phyloP scores from a whole-genome alignment of 164 flowering plant species.

The Macadamia integrifolia region DNA sequence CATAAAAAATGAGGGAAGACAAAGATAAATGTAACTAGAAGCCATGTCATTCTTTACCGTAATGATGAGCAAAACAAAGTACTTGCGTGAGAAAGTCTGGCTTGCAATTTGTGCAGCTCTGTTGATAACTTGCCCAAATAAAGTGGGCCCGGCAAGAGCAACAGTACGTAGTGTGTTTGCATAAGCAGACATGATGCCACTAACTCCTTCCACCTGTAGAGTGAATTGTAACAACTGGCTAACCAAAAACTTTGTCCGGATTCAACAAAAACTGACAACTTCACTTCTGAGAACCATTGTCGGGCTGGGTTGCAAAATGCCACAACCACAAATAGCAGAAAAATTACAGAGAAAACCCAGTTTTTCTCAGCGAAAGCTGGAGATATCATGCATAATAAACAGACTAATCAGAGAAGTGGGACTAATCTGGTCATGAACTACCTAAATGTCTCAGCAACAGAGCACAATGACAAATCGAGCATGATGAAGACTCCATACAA shows the following conservation, averaged over 20 bases:
- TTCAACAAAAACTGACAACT: neutral
- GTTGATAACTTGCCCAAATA: conserved; percentile 77
- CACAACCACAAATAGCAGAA: too few relatives aligned
- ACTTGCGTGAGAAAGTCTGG: conserved; percentile 52
- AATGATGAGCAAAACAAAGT: conserved; percentile 74
- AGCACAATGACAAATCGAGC: too few relatives aligned
- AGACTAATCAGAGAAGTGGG: too few relatives aligned
- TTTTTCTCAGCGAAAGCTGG: too few relatives aligned
- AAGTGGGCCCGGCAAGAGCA: conserved; percentile 81
- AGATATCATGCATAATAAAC: too few relatives aligned
- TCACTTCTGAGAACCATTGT: too few relatives aligned
- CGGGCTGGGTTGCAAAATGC: too few relatives aligned
- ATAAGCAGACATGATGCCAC: conserved; percentile 83
- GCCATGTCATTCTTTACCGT: conserved; percentile 36
- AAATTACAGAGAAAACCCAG: too few relatives aligned
- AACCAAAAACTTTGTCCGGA: conserved; percentile 3
- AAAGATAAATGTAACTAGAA: neutral
- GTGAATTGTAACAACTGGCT: neutral
- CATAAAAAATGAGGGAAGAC: neutral
- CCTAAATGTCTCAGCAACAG: too few relatives aligned
- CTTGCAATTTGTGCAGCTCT: conserved; percentile 74
- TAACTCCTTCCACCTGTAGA: conserved; percentile 73
- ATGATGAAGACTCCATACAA: too few relatives aligned
- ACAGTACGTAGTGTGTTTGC: conserved; percentile 56
- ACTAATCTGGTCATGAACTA: too few relatives aligned